phyloP scores from a whole-genome alignment of 768 basidiomycete genomes.

The Boletus speciosus region DNA sequence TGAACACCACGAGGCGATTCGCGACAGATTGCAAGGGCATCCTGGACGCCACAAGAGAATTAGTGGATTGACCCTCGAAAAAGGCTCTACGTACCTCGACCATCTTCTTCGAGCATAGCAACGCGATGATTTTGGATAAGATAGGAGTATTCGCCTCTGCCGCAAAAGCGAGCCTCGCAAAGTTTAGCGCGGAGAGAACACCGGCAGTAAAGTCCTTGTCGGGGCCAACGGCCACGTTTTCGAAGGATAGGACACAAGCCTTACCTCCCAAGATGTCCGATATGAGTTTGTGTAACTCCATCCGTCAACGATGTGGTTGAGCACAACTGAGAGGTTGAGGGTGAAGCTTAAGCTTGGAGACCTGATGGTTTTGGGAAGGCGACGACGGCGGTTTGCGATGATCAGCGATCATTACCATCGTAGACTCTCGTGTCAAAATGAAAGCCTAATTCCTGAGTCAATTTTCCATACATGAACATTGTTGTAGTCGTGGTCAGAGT shows the following conservation, averaged over 20 bases:
- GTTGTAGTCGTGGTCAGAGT: too few species aligned
- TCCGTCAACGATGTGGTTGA: background rate
- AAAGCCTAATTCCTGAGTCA: background rate
- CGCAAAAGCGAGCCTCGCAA: slow-evolving; percentile 45
- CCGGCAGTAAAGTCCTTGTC: slow-evolving; percentile 37
- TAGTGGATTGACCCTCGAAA: too few species aligned
- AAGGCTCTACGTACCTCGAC: slow-evolving; percentile 15
- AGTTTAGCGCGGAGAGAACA: slow-evolving; percentile 59
- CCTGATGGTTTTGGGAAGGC: slow-evolving; percentile 3
- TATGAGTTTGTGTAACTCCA: slow-evolving; percentile 12
- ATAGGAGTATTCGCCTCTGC: background rate
- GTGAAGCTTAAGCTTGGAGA: background rate
- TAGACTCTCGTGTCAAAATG: background rate
- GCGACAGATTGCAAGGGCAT: slow-evolving; percentile 47
- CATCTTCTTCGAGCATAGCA: slow-evolving; percentile 11
- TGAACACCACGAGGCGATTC: slow-evolving; percentile 43
- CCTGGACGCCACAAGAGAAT: slow-evolving; percentile 32
- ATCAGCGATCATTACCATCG: background rate
- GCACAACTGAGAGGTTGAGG: background rate
- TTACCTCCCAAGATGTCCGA: slow-evolving; percentile 22
- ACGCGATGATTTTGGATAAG: slow-evolving; percentile 10
- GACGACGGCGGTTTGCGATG: slow-evolving; percentile 2
- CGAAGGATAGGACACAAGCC: slow-evolving; percentile 38
- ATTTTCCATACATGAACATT: too few species aligned
- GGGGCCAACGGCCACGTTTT: slow-evolving; percentile 39